These are phyloP conservation scores for Podaxis rugospora DNA, from an alignment of 768 basidiomycete species.

Conservation along the genomic window DNA sequence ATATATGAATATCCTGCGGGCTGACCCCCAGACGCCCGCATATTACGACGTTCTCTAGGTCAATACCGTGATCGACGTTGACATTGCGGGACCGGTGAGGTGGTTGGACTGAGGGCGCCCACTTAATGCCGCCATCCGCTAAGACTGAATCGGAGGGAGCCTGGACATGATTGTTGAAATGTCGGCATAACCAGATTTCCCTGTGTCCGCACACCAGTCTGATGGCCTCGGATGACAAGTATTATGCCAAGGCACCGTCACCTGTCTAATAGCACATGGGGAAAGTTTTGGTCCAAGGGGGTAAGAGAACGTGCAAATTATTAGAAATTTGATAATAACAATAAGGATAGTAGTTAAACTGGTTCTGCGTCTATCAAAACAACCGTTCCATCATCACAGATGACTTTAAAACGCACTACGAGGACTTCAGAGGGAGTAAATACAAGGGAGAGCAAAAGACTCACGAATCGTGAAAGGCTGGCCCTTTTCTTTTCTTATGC, in stretches of 20 bases:
- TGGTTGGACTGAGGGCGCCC: neutral
- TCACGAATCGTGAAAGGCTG: constrained; percentile 62
- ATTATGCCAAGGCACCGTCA: neutral
- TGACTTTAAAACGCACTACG: constrained; percentile 63
- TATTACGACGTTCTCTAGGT: neutral
- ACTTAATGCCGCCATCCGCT: neutral
- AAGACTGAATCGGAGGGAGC: too few species aligned
- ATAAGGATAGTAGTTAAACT: constrained; percentile 14
- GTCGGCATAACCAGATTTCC: too few species aligned
- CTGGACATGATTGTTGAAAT: too few species aligned
- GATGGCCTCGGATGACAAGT: too few species aligned
- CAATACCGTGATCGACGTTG: neutral
- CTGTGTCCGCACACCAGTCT: too few species aligned
- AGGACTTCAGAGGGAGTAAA: neutral
- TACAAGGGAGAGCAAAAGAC: constrained; percentile 21
- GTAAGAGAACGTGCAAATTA: neutral
- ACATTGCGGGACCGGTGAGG: neutral
- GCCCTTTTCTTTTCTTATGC: constrained; percentile 73
- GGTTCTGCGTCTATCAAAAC: constrained; percentile 37
- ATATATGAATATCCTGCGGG: neutral
- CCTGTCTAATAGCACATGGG: neutral
- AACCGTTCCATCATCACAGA: constrained; percentile 55
- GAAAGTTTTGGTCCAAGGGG: neutral
- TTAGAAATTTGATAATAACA: constrained; percentile 1
- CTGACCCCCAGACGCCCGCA: neutral